Base-by-base conservation (phyloP, 805 yeast genomes). In the Myxozyma vanderwaltii region DNA sequence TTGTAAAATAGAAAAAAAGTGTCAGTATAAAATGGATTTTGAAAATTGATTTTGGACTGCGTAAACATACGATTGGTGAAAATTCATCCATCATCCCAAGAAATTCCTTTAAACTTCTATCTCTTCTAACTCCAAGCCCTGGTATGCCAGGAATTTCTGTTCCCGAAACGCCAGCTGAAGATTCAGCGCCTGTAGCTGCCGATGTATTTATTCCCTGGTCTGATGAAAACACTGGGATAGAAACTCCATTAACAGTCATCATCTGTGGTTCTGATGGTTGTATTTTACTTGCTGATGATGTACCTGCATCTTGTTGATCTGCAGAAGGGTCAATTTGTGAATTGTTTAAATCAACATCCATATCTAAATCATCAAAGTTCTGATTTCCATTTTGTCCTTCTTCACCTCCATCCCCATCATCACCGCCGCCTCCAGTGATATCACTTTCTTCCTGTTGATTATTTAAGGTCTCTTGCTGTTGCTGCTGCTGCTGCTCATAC, bases 41-140 rank as follows among this genome's bases (percentile, higher is more conserved):
- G 1, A 27, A 15, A 10, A 19, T 51, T 67, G n/a, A n/a, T n/a
- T n/a, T n/a, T 19, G 27, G 67, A 70, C 29, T 92, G 83, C 58
- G 86, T 86, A 67, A 92, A 85, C 91, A 70, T 92, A 94, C 92
- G 35, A 92, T 86, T 1, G 99, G 99, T 2, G 96, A 89, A 71
- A 86, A 90, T 59, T 91, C 97, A 65, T 90, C 96, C 92, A 94
- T 86, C 79, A 91, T 78, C 35, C 86, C 87, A 29, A 94, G 77
- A 36, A 94, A 85, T 67, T 94, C 98, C 67, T 86, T 83, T 54
- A 94, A 76, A 0, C 94, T 85, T 68, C 88, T 88, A 69, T 90
- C 96, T 23, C 65, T 31, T 21, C 63, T 52, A 21, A 51, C 53
- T 5, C 61, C 65, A 8, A 61, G 27, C 17, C 54, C 58, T 15